phyloP scores from a whole-genome alignment of 345 rosid species.

The Aquilaria sinensis region DNA sequence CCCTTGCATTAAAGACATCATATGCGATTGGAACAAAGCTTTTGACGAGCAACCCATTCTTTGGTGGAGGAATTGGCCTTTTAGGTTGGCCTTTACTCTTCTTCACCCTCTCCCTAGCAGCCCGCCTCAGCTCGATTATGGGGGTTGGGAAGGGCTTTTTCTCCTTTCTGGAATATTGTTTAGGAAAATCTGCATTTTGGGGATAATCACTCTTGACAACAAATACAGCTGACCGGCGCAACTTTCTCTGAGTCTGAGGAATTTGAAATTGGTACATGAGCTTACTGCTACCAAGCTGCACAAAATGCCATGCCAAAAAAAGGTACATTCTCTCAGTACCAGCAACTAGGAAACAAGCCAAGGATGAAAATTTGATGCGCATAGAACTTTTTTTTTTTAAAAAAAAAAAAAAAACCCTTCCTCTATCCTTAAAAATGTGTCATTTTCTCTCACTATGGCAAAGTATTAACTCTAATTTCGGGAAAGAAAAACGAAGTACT shows the following conservation, averaged over 20 bases:
- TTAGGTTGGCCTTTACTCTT: constrained; percentile 60
- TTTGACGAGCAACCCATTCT: constrained; percentile 64
- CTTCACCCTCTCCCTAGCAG: constrained; percentile 86
- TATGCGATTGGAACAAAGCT: constrained; percentile 69
- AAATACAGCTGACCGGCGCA: constrained; percentile 19
- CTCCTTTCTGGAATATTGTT: constrained; percentile 57
- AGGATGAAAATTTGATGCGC: background rate
- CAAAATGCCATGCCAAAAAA: constrained; percentile 1
- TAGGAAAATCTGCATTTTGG: constrained; percentile 87
- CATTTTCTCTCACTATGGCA: background rate
- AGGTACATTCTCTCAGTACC: background rate
- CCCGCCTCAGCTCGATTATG: constrained; percentile 76
- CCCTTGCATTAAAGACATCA: constrained; percentile 62
- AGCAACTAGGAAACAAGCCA: background rate
- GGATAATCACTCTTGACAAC: constrained; percentile 50
- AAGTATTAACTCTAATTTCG: too few species aligned
- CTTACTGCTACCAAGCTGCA: constrained; percentile 36
- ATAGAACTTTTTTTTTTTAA: background rate
- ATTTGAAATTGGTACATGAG: constrained; percentile 24
- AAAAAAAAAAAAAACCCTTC: background rate
- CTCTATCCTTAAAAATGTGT: background rate
- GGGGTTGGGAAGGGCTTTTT: constrained; percentile 91
- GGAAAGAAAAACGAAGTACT: too few species aligned
- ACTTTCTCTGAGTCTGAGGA: constrained; percentile 25
- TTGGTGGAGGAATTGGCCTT: constrained; percentile 62